Conservation (phyloP, 2,329 filamentous ascomycete genomes). For the Ceratocystis harringtonii region DNA sequence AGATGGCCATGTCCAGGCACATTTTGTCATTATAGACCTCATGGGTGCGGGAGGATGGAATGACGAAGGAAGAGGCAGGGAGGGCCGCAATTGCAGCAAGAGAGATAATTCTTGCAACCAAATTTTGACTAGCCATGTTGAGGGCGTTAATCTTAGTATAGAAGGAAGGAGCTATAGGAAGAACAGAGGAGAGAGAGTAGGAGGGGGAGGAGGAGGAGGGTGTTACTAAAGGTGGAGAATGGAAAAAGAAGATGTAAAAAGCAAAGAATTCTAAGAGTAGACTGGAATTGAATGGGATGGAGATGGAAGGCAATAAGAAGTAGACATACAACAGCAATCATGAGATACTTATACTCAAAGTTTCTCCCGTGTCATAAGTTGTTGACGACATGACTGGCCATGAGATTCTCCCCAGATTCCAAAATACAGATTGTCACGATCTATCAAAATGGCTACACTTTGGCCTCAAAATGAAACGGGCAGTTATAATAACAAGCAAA, state of each 20-base stretch:
- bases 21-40: background rate
- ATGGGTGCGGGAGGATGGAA: background rate
- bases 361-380: background rate
- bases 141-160: background rate
- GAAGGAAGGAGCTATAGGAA: background rate
- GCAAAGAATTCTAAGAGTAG: background rate
- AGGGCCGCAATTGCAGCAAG: slow-evolving; percentile 6
- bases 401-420: background rate
- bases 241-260: background rate
- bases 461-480: background rate
- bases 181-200: background rate
- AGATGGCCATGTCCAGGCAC: slow-evolving; percentile 10
- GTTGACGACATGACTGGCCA: background rate
- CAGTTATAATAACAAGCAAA: background rate
- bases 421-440: background rate
- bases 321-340: background rate
- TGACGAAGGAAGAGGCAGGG: background rate
- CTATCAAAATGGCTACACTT: background rate
- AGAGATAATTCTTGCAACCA: slow-evolving; percentile 1
- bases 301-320: background rate
- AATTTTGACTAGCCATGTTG: slow-evolving; percentile 12
- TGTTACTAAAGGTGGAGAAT: background rate
- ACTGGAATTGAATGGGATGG: background rate
- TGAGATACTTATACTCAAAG: background rate
- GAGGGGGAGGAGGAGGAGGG: background rate